Evolutionary conservation across 257 asterid species (phyloP).

Genomic region (Perilla frutescens): DNA sequence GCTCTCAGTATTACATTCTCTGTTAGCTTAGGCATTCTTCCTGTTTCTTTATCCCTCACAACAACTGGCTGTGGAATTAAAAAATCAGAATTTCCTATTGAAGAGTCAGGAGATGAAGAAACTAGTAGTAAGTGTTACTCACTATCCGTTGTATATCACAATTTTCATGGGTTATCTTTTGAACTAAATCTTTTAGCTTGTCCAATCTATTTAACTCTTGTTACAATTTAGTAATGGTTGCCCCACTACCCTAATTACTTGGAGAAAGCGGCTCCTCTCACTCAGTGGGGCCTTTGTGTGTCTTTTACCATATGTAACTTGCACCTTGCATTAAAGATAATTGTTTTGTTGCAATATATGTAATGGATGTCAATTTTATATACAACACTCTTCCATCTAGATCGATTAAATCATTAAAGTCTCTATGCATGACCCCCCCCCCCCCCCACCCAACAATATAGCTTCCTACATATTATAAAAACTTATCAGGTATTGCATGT

Average conservation of each 20-base stretch:
- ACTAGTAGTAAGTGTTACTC: slow-evolving; percentile 61
- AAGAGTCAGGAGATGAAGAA: slow-evolving; percentile 69
- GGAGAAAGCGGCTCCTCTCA: slow-evolving; percentile 5
- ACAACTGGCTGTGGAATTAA: slow-evolving; percentile 94
- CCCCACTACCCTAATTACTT: background rate
- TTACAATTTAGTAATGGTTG: slow-evolving; percentile 1
- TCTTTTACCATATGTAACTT: background rate
- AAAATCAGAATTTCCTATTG: slow-evolving; percentile 67
- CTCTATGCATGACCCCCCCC: slow-evolving; percentile 1
- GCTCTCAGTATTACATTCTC: slow-evolving; percentile 80
- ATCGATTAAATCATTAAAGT: slow-evolving; percentile 7
- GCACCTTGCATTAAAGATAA: slow-evolving; percentile 12
- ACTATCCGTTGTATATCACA: slow-evolving; percentile 21
- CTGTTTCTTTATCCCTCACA: slow-evolving; percentile 66
- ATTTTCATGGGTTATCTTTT: slow-evolving; percentile 29
- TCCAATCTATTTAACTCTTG: slow-evolving; percentile 16
- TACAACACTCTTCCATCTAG: slow-evolving; percentile 6
- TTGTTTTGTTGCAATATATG: slow-evolving; percentile 15
- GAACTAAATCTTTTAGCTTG: slow-evolving; percentile 15
- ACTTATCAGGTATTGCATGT: slow-evolving; percentile 9
- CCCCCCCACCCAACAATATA: slow-evolving; percentile 13
- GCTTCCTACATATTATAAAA: slow-evolving; percentile 30
- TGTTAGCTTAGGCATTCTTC: slow-evolving; percentile 90
- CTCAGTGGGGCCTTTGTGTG: slow-evolving; percentile 5
- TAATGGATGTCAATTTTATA: background rate